A percentile compares a stretch with the other conserved stretches of the same genome.
Conservation (phyloP, 495 filamentous ascomycete species). For the Parmelia sp. region DNA sequence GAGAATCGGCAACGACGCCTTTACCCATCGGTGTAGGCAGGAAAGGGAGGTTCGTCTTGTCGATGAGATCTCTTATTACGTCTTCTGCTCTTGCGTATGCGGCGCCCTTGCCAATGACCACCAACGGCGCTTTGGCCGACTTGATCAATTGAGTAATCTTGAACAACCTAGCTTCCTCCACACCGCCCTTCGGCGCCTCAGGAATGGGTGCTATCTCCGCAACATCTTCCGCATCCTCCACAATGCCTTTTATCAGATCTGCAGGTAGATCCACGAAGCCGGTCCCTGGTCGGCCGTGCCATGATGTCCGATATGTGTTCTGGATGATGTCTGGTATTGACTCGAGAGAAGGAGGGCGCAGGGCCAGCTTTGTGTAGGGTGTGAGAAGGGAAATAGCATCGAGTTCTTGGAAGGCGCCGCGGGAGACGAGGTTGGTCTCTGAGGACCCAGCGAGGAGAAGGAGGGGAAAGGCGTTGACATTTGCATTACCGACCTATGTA, state of each 20-base stretch:
- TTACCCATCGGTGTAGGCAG: conserved; percentile 61
- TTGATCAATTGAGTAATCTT: conserved; percentile 44
- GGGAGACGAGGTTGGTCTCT: conserved; percentile 48
- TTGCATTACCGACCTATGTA: conserved; percentile 47
- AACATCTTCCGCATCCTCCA: conserved; percentile 19
- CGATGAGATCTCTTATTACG: conserved; percentile 43
- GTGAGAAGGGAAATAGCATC: conserved; percentile 53
- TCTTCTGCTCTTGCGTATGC: conserved; percentile 51
- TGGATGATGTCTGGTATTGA: conserved; percentile 45
- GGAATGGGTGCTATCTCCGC: conserved; percentile 29
- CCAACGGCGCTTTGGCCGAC: conserved; percentile 47
- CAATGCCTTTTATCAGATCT: conserved; percentile 50
- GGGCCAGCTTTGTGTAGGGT: conserved; percentile 53
- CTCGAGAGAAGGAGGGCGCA: conserved; percentile 45
- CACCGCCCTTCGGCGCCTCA: conserved; percentile 38
- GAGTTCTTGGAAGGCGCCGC: conserved; percentile 58
- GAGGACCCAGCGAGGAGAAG: conserved; percentile 53
- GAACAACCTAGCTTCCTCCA: conserved; percentile 39
- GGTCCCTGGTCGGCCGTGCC: conserved; percentile 54
- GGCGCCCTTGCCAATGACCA: conserved; percentile 58
- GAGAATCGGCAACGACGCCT: conserved; percentile 53
- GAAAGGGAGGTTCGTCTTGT: conserved; percentile 50
- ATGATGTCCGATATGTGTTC: conserved; percentile 50
- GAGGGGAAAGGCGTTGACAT: conserved; percentile 53
- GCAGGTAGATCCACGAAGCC: conserved; percentile 57